phyloP scores from a whole-genome alignment of 352 stramenopile species.

The Pythium aphanidermatum region DNA sequence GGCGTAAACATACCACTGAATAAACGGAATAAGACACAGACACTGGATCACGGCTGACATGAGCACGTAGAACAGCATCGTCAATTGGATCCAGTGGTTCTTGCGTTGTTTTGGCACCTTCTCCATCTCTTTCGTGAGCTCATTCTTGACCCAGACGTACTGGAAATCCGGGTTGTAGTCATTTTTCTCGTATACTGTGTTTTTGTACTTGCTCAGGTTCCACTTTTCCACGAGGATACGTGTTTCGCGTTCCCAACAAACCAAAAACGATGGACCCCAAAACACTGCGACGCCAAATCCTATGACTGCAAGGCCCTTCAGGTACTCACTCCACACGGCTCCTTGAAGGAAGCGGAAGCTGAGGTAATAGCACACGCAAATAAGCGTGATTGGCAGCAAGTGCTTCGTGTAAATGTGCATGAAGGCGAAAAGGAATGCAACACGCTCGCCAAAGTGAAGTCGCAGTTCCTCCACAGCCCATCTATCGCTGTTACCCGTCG shows the following conservation, averaged over 20 bases:
- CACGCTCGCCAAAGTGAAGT: conserved; percentile 82
- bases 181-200: conserved; percentile 85
- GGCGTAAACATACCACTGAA: conserved; percentile 88
- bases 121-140: conserved; percentile 85
- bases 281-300: conserved; percentile 71
- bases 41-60: conserved; percentile 72
- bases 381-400: conserved; percentile 56
- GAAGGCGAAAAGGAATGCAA: conserved; percentile 87
- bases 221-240: conserved; percentile 84
- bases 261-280: conserved; percentile 76
- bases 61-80: conserved; percentile 83
- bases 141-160: conserved; percentile 84
- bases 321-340: conserved; percentile 63
- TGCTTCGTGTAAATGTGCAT: conserved; percentile 90
- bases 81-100: conserved; percentile 81
- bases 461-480: conserved; percentile 84
- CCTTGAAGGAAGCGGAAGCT: conserved; percentile 55
- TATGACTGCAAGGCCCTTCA: conserved; percentile 60
- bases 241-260: conserved; percentile 86
- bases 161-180: conserved; percentile 82
- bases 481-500: conserved; percentile 70
- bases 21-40: conserved; percentile 79
- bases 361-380: conserved; percentile 74
- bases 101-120: conserved; percentile 80
- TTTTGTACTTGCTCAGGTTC: conserved; percentile 86